Base-by-base conservation (phyloP, 2,329 filamentous ascomycete genomes). In the Aspergillus sp. region DNA sequence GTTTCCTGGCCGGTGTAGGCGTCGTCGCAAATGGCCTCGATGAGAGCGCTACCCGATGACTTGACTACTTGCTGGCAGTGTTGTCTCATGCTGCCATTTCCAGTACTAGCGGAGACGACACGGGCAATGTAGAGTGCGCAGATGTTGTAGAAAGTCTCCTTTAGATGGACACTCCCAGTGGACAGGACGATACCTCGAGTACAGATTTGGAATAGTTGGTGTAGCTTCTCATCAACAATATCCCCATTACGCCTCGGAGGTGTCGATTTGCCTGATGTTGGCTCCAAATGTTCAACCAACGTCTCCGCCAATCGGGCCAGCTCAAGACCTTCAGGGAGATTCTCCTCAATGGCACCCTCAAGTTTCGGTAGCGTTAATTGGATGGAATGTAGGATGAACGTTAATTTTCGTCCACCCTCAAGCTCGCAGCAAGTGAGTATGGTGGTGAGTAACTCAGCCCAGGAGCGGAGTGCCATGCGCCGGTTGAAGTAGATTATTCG, bases 21-120 rank as follows among this genome's bases (percentile, higher is more conserved):
- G 77, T 99, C 95, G 68, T 99, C 95, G 70, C 93, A 97, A 44
- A 97, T 82, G 24, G 91, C 86, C 66, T 93, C 91, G 59, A 98
- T 83, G 40, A 98, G 80, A 54, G 89, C 84, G 67, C 91, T 89
- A 40, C 95, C 93, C 45, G 91, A 87, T 4, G 88, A 86, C 72
- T 90, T 91, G 64, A 96, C 83, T 1, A 89, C 88, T 70, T 90
- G 83, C 41, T 86, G 81, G 48, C 77, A 85, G 60, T 86, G 82
- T 47, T 75, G 75, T 22, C 73, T 75, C 52, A 77, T 69, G 12
- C 73, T 70, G 9, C 78, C 77, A 53, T 82, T 75, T 40, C 82
- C 78, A 50, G 85, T 80, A 7, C 80, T 72, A 49, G 76, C 77
- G 1, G 68, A 66, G 22, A 71, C 71, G 65, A 93, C 88, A 44